Evolutionary conservation across 495 filamentous ascomycete genomes (phyloP).

Genomic region (Talaromyces adpressus): DNA sequence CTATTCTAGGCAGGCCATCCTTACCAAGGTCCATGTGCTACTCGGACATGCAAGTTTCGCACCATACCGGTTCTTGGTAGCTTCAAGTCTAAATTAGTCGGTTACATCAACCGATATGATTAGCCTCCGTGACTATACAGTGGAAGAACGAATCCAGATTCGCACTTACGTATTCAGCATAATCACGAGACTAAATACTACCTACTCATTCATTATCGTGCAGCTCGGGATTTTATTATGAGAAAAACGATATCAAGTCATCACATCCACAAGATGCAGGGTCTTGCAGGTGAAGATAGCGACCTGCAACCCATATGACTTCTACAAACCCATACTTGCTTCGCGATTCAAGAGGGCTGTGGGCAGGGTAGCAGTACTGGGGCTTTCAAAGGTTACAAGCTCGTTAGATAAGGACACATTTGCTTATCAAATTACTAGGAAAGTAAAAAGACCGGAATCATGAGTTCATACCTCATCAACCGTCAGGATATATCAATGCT

Average conservation of each 20-base stretch:
- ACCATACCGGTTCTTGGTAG: background rate
- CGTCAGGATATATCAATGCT: background rate
- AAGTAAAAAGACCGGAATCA: background rate
- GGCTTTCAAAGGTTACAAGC: background rate
- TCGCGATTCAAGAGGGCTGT: background rate
- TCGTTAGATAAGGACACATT: background rate
- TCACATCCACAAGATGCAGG: background rate
- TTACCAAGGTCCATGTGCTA: background rate
- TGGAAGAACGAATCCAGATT: background rate
- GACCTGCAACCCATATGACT: background rate
- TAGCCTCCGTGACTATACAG: background rate
- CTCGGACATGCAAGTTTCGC: too few relatives aligned
- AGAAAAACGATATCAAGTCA: background rate
- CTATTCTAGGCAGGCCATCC: background rate
- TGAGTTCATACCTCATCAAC: background rate
- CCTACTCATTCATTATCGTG: background rate
- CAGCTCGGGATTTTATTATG: background rate
- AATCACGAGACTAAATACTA: background rate
- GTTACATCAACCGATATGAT: background rate
- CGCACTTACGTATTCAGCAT: background rate
- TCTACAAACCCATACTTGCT: background rate
- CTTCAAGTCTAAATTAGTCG: background rate
- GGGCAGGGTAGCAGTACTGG: background rate
- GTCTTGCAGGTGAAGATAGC: background rate
- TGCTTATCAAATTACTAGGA: background rate